Percentiles rank a stretch among this genome's conserved stretches.
phyloP scores from a whole-genome alignment of 352 stramenopile genomes.

The Globisporangium ultimum region DNA sequence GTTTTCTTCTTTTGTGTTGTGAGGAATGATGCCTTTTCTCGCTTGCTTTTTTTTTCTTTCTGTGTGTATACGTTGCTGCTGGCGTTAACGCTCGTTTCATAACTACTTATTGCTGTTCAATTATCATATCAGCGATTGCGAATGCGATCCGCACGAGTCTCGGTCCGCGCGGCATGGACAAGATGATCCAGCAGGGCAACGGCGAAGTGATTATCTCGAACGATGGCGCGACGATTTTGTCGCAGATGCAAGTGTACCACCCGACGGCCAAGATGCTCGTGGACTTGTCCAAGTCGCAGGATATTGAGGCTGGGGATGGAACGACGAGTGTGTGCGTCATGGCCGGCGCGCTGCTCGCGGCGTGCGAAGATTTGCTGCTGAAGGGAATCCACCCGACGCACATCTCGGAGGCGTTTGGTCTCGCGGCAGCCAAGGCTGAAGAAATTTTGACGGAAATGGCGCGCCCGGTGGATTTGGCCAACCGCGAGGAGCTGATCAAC shows the following conservation, averaged over 20 bases:
- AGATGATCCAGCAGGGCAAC: constrained; percentile 98
- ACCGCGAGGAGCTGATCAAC: constrained; percentile 96
- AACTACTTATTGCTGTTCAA: too few species aligned
- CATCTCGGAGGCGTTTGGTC: constrained; percentile 96
- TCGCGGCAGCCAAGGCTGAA: constrained; percentile 86
- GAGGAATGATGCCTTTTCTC: constrained; percentile 1
- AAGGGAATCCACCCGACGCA: constrained; percentile 98
- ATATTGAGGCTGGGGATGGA: constrained; percentile 98
- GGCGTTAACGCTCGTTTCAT: background rate
- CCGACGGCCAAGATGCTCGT: constrained; percentile 99
- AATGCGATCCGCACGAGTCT: constrained; percentile 98
- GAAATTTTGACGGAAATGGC: constrained; percentile 90
- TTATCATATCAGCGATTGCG: constrained; percentile 83
- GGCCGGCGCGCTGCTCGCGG: constrained; percentile 96
- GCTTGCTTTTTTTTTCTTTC: background rate
- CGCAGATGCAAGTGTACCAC: constrained; percentile 98
- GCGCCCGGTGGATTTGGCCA: constrained; percentile 90
- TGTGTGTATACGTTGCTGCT: background rate
- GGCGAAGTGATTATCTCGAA: constrained; percentile 99
- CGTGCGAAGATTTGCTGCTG: constrained; percentile 87
- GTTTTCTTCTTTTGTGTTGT: background rate
- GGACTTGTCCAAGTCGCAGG: constrained; percentile 98
- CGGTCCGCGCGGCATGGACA: constrained; percentile 98
- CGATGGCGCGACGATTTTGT: constrained; percentile 99
- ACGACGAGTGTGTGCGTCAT: constrained; percentile 99